Base-by-base conservation (phyloP, 805 yeast genomes). In the Starmerella bombicola region DNA sequence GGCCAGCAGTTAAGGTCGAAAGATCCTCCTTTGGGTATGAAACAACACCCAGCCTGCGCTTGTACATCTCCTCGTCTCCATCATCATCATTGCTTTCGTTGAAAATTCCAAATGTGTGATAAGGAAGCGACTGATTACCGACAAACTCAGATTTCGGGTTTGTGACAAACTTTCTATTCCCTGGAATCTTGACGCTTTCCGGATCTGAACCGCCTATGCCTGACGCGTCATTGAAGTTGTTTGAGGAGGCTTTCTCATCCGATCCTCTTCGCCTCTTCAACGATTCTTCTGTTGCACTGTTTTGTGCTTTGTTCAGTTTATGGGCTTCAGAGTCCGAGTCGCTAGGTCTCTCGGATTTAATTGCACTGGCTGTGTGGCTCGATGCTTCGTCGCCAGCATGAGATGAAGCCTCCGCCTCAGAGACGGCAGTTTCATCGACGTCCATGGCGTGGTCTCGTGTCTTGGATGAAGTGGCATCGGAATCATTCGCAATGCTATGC, bases 21-120 rank as follows among this genome's bases (percentile, higher is more conserved):
- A 91, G 64, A 55, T 86, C 94, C 30, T 68, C 67, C 24, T 76
- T 72, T 0, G 98, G 98, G 57, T 76, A 91, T n/a, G 86, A 76
- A 0, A 91, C 81, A 13, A 91, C 98, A 3, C 81, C 95, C 53
- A 77, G 84, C 56, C 79, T 80, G 49, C 68, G 69, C 55, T 80
- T 80, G 43, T 80, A 59, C 52, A 71, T 82, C 35, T 81, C 94
- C 33, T 73, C 76, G 13, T 24, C 28, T 9, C 84, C 85, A 15
- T 74, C 74, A 31, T 73, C 76, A 5, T 84, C 84, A n/a, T 73
- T 74, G 15, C 74, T 69, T 26, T 79, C 86, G 7, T 73, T 67
- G 48, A 73, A 82, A 19, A 82, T 60, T 0, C 82, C 84, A 39
- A 82, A 59, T 0, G 84, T 82, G 2, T 76, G 73, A 3, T 71